Evolutionary conservation across 1,284 basidiomycete genomes (phyloP).

Genomic region (Phaffia rhodozyma): DNA sequence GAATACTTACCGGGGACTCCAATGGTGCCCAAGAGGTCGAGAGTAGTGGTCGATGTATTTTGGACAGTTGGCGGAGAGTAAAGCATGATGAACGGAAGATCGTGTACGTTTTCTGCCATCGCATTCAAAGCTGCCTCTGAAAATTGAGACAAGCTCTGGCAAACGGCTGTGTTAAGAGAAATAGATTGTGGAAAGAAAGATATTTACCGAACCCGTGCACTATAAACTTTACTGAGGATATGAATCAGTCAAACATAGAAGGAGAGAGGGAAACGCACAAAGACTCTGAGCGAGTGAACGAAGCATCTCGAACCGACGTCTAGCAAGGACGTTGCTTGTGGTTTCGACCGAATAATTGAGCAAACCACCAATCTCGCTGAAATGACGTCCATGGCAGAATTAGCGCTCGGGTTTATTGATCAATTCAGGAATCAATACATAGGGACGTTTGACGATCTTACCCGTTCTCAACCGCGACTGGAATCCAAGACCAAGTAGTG

Average conservation of each 20-base stretch:
- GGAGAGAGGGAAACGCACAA: neutral
- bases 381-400: neutral
- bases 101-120: constrained; percentile 3
- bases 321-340: constrained; percentile 10
- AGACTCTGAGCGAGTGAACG: neutral
- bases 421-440: neutral
- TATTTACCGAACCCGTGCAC: neutral
- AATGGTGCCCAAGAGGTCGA: neutral
- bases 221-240: neutral
- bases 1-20: neutral
- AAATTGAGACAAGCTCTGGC: neutral
- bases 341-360: constrained; percentile 8
- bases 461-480: constrained; percentile 4
- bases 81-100: constrained; percentile 8
- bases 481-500: neutral
- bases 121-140: constrained; percentile 4
- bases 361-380: constrained; percentile 5
- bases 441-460: neutral
- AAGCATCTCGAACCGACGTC: constrained; percentile 4
- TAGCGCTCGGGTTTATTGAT: neutral
- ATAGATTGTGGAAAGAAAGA: neutral
- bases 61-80: neutral
- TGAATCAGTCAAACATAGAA: neutral
- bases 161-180: neutral
- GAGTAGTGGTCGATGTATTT: neutral